Conservation (phyloP, 352 stramenopile species). For the Globisporangium megalacanthum region DNA sequence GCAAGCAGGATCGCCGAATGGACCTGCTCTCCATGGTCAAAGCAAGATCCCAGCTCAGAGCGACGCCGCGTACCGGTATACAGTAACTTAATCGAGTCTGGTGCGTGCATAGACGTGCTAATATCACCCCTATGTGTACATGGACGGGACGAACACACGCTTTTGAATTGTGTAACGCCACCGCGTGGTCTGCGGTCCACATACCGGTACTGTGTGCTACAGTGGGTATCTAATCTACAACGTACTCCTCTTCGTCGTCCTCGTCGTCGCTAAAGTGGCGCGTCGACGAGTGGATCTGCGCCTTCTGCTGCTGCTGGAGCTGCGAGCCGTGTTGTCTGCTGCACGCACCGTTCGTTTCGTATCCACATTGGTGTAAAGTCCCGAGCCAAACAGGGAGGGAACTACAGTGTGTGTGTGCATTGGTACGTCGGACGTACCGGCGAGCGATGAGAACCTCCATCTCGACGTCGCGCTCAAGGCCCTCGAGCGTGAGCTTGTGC, state of each 20-base stretch:
- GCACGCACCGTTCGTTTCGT: not conserved
- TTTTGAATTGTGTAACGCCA: not conserved
- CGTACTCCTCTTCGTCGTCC: slow-evolving; percentile 65
- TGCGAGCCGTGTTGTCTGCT: slow-evolving; percentile 25
- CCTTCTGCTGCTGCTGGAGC: slow-evolving; percentile 23
- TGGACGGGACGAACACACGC: not conserved
- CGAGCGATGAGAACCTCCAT: slow-evolving; percentile 81
- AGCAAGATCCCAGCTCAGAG: too few relatives aligned
- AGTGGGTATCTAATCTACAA: slow-evolving; percentile 77
- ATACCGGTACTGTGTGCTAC: too few relatives aligned
- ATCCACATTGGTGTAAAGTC: not conserved
- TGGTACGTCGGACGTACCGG: slow-evolving; percentile 20
- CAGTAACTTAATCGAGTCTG: not conserved
- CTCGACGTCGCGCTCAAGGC: slow-evolving; percentile 78
- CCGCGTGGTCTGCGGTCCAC: too few relatives aligned
- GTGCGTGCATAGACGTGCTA: not conserved
- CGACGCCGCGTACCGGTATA: too few relatives aligned
- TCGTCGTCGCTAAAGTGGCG: slow-evolving; percentile 35
- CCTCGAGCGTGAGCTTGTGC: slow-evolving; percentile 45
- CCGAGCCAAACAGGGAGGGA: not conserved
- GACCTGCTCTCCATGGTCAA: too few relatives aligned
- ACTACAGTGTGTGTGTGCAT: not conserved
- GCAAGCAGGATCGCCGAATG: too few relatives aligned
- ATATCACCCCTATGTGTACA: not conserved
- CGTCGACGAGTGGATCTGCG: not conserved